These are phyloP conservation scores for Amanita muscaria DNA, from an alignment of 768 basidiomycete species.

Conservation along the genomic window DNA sequence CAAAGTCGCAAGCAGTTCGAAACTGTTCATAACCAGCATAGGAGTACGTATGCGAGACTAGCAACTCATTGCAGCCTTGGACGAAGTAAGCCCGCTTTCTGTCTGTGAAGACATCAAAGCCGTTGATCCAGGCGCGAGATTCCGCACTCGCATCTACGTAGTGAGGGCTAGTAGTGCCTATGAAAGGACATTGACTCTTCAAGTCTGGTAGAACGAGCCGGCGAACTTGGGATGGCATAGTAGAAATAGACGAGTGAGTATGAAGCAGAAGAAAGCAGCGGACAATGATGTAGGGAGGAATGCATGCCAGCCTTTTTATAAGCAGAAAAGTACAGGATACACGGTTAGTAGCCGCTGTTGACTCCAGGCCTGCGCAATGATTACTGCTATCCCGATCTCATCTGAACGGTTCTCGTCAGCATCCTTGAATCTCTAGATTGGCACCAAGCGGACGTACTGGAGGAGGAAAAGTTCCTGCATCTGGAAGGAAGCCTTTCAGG, in stretches of 20 bases:
- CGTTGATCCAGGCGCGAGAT: conserved; percentile 55
- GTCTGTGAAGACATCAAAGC: conserved; percentile 49
- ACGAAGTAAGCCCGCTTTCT: conserved; percentile 57
- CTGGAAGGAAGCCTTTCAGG: conserved; percentile 2
- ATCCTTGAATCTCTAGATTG: conserved; percentile 7
- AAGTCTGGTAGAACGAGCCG: conserved; percentile 53
- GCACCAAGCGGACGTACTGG: neutral
- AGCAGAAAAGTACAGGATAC: conserved; percentile 1
- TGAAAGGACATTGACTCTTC: conserved; percentile 35
- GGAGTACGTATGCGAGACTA: conserved; percentile 53
- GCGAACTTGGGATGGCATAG: conserved; percentile 16
- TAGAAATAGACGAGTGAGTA: conserved; percentile 1
- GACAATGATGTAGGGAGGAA: conserved; percentile 10
- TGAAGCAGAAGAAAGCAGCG: conserved; percentile 10
- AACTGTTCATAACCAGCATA: conserved; percentile 50
- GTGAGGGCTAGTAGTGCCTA: conserved; percentile 45
- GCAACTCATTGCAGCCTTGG: conserved; percentile 50
- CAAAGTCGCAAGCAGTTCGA: conserved; percentile 54
- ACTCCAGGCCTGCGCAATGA: neutral
- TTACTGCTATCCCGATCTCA: conserved; percentile 8
- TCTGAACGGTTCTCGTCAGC: conserved; percentile 1
- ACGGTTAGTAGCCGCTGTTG: conserved; percentile 3
- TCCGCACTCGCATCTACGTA: conserved; percentile 47
- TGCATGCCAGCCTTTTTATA: conserved; percentile 9
- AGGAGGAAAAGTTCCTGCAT: neutral